Base-by-base conservation (phyloP, 2,329 filamentous ascomycete species). In the Phialophora macrospora region DNA sequence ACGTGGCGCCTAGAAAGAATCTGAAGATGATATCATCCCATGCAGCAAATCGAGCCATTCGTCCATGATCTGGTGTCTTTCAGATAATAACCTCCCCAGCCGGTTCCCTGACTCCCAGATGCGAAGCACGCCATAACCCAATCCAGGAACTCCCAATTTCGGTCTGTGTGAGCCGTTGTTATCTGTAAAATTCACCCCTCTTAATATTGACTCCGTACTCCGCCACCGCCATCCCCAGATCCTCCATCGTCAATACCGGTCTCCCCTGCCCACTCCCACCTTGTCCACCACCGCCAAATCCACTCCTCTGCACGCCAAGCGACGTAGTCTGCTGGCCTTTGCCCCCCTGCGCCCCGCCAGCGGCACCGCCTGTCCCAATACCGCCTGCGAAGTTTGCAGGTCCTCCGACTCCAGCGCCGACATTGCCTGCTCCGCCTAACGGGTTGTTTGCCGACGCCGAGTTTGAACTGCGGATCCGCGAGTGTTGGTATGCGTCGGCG, bases 131-230 rank as follows among this genome's bases (percentile, higher is more conserved):
- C 9, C 30, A 56, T 55, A 32, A 30, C 9, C n/a, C 34, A 6
- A 11, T 38, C 3, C 56, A 52, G 20, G 14, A 48, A 20, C 14
- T 8, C 56, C 41, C 28, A 51, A 34, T 48, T 41, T 28, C 14
- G 30, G 44, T 30, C 56, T 24, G 44, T 44, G 24, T n/a, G 7
- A 30, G 14, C 58, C 8, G 26, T 30, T 1, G 11, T 82, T 77
- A 97, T 73, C 93, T 86, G 78, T 99, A 99, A 76, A 98, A 99
- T 81, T 99, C 95, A 75, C 94, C 93, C 70, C 95, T 86, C 87
- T 97, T 98, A 60, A 98, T 91, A 76, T 97, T 99, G 60, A 99
- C 93, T 1, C 95, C 95, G 76, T 98, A 99, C 82, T 99, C 95
- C 34, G 91, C 91, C 32, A 98, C 94, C 0, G 95, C 95, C 93